Percentiles rank a stretch among this genome's conserved stretches.
Conservation (phyloP, 2,329 filamentous ascomycete genomes). For the Cercospora zeina region DNA sequence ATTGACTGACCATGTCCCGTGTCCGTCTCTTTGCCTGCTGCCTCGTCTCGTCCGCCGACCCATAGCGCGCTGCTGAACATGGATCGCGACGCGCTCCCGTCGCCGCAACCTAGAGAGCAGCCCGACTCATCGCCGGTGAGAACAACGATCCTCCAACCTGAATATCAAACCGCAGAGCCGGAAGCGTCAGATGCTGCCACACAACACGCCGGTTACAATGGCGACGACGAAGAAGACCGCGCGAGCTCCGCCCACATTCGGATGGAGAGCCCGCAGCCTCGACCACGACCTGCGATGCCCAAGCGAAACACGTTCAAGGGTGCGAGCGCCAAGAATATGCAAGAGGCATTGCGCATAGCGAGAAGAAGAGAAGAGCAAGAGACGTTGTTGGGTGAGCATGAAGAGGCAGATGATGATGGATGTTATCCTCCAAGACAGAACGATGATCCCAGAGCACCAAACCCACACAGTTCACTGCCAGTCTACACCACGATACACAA, state of each 20-base stretch:
- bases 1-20: neutral
- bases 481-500: slow-evolving; percentile 76
- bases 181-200: slow-evolving; percentile 10
- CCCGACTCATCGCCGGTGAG: neutral
- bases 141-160: slow-evolving; percentile 10
- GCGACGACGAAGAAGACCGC: slow-evolving; percentile 20
- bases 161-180: slow-evolving; percentile 14
- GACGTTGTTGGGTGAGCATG: slow-evolving; percentile 49
- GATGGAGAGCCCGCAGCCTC: slow-evolving; percentile 30
- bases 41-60: neutral
- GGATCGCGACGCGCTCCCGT: slow-evolving; percentile 2
- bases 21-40: neutral
- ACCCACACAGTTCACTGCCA: slow-evolving; percentile 63
- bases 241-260: slow-evolving; percentile 32
- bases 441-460: slow-evolving; percentile 48
- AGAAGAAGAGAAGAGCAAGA: slow-evolving; percentile 52
- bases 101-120: neutral
- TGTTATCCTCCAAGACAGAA: slow-evolving; percentile 44
- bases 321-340: slow-evolving; percentile 41
- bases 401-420: slow-evolving; percentile 50
- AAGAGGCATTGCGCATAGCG: slow-evolving; percentile 44
- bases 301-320: slow-evolving; percentile 35
- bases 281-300: slow-evolving; percentile 33
- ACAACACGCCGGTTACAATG: slow-evolving; percentile 2
- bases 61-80: slow-evolving; percentile 2